These are phyloP conservation scores for Ustilago loliicola DNA, from an alignment of 1,284 basidiomycete species.

Conservation along the genomic window DNA sequence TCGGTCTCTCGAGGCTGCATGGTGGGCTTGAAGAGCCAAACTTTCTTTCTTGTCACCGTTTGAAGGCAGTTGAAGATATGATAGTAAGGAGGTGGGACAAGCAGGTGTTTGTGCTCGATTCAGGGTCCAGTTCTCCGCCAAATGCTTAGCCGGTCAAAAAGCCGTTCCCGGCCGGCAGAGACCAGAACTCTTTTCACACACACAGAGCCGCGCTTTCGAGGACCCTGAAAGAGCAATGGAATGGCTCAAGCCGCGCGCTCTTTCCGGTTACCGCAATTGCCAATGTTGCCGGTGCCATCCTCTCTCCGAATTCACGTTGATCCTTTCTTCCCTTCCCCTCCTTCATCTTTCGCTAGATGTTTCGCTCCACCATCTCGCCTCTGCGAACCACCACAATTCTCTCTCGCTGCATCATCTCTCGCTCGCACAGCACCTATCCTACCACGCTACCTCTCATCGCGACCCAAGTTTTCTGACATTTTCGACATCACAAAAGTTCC, in stretches of 20 bases:
- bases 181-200: background rate
- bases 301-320: background rate
- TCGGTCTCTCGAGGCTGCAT: too few relatives aligned
- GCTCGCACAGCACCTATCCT: background rate
- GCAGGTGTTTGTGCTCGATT: too few relatives aligned
- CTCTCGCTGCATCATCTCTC: background rate
- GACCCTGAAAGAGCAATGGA: background rate
- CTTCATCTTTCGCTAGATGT: background rate
- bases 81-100: too few relatives aligned
- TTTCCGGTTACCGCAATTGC: background rate
- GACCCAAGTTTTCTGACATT: background rate
- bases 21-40: too few relatives aligned
- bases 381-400: constrained; percentile 8
- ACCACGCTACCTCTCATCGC: background rate
- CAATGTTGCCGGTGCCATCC: background rate
- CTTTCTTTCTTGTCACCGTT: too few relatives aligned
- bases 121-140: too few relatives aligned
- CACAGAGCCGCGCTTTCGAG: background rate
- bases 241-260: background rate
- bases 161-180: too few relatives aligned
- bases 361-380: constrained; percentile 7
- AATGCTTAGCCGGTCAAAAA: too few relatives aligned
- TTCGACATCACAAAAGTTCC: constrained; percentile 30
- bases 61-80: too few relatives aligned
- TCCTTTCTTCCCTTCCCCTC: background rate